phyloP scores from a whole-genome alignment of 176 grass and related monocot species.

The Miscanthus lutarioriparius region DNA sequence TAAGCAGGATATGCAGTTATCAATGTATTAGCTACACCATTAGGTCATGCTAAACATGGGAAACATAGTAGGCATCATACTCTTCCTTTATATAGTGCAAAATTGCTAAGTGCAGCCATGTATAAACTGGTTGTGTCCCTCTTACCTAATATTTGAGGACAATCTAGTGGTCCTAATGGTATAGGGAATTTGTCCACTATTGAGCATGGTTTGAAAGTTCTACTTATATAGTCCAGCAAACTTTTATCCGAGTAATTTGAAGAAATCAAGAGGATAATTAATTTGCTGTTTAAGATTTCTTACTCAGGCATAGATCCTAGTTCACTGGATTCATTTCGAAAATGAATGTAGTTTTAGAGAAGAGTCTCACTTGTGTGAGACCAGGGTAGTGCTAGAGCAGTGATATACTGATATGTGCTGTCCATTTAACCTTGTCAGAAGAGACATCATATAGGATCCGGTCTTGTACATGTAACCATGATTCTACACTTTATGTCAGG shows the following conservation, averaged over 20 bases:
- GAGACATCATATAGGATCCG: not conserved
- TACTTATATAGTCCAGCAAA: not conserved
- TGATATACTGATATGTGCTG: not conserved
- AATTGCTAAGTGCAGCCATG: not conserved
- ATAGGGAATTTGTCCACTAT: not conserved
- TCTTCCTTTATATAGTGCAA: not conserved
- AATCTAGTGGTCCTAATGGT: not conserved
- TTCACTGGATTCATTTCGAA: not conserved
- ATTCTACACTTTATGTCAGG: not conserved
- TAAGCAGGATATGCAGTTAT: constrained; percentile 3
- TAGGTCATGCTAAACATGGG: not conserved
- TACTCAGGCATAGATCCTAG: not conserved
- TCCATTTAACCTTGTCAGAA: not conserved
- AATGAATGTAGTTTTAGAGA: not conserved
- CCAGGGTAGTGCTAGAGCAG: not conserved
- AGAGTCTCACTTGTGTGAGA: not conserved
- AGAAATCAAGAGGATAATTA: not conserved
- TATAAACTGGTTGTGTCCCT: not conserved
- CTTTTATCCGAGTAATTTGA: not conserved
- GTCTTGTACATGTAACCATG: not conserved
- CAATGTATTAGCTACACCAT: not conserved
- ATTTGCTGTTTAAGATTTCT: not conserved
- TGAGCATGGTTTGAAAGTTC: not conserved
- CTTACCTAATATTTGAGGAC: not conserved
- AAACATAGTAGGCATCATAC: not conserved